Percentiles rank a stretch among this genome's conserved stretches.
These are phyloP conservation scores for Aspergillus oerlinghausenensis DNA, from an alignment of 2,329 filamentous ascomycete genomes.

Conservation along the genomic window DNA sequence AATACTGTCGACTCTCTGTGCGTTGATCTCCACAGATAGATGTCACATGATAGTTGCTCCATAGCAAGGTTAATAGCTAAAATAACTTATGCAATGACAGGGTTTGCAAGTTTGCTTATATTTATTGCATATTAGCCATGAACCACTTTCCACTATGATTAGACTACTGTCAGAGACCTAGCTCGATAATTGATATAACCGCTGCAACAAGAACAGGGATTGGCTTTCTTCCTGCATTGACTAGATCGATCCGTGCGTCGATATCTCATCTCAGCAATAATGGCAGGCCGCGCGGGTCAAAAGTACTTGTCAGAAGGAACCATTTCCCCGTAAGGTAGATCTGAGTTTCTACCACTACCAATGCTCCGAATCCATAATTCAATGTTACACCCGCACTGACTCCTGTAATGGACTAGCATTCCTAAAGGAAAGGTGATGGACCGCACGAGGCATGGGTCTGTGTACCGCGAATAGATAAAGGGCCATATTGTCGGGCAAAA, in stretches of 20 bases:
- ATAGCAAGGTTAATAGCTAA: neutral
- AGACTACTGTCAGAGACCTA: neutral
- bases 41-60: neutral
- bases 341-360: neutral
- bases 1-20: neutral
- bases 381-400: neutral
- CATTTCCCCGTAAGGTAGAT: neutral
- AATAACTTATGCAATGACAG: neutral
- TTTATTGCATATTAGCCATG: neutral
- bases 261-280: neutral
- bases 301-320: neutral
- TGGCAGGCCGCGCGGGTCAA: neutral
- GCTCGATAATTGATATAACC: neutral
- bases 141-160: neutral
- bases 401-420: neutral
- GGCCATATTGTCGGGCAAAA: neutral
- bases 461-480: neutral
- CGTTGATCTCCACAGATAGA: neutral
- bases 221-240: neutral
- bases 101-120: neutral
- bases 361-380: neutral
- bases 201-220: slow-evolving; percentile 12
- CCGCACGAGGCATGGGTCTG: neutral
- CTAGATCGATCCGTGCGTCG: neutral
- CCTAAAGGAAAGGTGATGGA: neutral